A percentile compares a stretch with the other conserved stretches of the same genome.
phyloP scores from a whole-genome alignment of 2,329 filamentous ascomycete genomes.

The Aspergillus sp. region DNA sequence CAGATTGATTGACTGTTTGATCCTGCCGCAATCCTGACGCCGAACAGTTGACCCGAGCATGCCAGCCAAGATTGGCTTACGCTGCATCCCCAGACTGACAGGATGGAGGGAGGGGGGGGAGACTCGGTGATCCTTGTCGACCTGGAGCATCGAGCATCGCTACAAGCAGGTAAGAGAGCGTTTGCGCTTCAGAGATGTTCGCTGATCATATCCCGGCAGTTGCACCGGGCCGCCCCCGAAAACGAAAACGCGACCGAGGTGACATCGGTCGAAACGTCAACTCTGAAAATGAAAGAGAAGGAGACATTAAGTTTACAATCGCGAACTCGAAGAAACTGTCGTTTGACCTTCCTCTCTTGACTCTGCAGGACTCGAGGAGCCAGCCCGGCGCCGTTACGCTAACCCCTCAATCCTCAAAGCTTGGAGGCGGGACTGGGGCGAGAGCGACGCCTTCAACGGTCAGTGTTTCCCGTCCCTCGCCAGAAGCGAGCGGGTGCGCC shows the following conservation, averaged over 20 bases:
- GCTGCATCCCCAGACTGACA: background rate
- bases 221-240: constrained; percentile 6
- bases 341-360: background rate
- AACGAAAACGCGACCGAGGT: background rate
- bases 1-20: background rate
- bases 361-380: background rate
- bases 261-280: constrained; percentile 6
- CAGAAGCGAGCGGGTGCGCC: background rate
- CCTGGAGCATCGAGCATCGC: background rate
- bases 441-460: background rate
- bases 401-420: constrained; percentile 2
- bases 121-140: background rate
- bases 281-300: background rate
- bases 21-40: background rate
- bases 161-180: background rate
- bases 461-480: constrained; percentile 8
- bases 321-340: background rate
- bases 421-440: background rate
- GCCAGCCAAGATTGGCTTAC: background rate
- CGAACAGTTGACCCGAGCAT: background rate
- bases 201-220: constrained; percentile 9
- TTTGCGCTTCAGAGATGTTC: background rate
- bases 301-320: background rate
- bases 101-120: background rate
- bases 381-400: constrained; percentile 6